Evolutionary conservation across 2,329 filamentous ascomycete genomes (phyloP).

Genomic region (Aspergillus sp.): DNA sequence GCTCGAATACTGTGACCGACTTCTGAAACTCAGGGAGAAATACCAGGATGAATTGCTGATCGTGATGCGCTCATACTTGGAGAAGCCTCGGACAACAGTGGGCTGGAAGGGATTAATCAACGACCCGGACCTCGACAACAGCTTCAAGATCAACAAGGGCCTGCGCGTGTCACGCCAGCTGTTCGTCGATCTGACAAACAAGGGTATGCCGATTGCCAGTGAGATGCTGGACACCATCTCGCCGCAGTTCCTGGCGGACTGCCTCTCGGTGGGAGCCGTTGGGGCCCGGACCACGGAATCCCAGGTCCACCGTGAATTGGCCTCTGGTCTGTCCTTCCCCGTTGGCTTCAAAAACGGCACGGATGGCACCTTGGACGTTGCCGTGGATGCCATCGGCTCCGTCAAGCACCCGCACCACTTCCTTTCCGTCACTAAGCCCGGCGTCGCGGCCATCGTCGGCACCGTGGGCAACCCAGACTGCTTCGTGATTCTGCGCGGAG

Average conservation of each 20-base stretch:
- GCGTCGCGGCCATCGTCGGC: slow-evolving; percentile 87
- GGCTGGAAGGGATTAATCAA: slow-evolving; percentile 99
- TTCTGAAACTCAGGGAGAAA: slow-evolving; percentile 75
- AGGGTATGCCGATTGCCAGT: slow-evolving; percentile 90
- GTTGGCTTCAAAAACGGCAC: slow-evolving; percentile 99
- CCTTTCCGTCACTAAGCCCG: slow-evolving; percentile 93
- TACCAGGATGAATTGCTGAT: slow-evolving; percentile 84
- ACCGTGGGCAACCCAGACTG: slow-evolving; percentile 94
- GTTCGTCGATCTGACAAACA: slow-evolving; percentile 83
- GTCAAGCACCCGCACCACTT: slow-evolving; percentile 92
- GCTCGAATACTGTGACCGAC: slow-evolving; percentile 81
- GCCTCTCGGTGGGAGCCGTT: slow-evolving; percentile 84
- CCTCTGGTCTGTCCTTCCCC: slow-evolving; percentile 89
- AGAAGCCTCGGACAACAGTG: slow-evolving; percentile 95
- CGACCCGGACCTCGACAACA: slow-evolving; percentile 95
- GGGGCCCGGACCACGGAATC: slow-evolving; percentile 95
- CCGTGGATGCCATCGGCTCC: slow-evolving; percentile 90
- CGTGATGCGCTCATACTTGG: slow-evolving; percentile 95
- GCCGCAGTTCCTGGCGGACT: slow-evolving; percentile 89
- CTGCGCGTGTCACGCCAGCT: slow-evolving; percentile 77
- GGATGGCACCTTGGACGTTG: slow-evolving; percentile 79
- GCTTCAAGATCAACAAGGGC: slow-evolving; percentile 98
- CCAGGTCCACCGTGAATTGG: slow-evolving; percentile 89
- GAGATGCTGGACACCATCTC: slow-evolving; percentile 99
- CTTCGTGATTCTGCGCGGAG: slow-evolving; percentile 90